Base-by-base conservation (phyloP, 495 filamentous ascomycete genomes). In the Hypoxylon fragiforme region DNA sequence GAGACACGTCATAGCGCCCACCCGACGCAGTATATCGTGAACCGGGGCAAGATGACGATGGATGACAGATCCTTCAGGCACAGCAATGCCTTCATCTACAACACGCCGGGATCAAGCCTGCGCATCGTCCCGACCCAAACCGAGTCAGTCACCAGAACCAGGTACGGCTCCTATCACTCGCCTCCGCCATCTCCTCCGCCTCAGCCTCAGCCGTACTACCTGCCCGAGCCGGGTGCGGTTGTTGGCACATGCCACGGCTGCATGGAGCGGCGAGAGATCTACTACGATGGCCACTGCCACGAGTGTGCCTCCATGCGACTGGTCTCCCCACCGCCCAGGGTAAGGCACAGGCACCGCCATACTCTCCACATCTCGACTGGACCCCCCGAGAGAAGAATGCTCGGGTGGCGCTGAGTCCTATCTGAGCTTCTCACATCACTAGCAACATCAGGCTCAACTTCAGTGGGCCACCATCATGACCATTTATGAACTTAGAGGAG, bases 81-180 rank as follows among this genome's bases (percentile, higher is more conserved):
- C 21, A 50, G 22, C 49, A 62, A 63, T 32, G 57, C 66, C 5
- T 15, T 69, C 48, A 65, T 70, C 52, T 69, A 69, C 59, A 68
- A 70, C 39, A 45, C 63, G 0, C 62, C 65, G 0, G 56, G 51
- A 0, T 60, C 58, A 5, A 53, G 52, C 4, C 44, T 70, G 35
- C 46, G 44, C 3, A 32, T 67, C n/a, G 20, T 32, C 1, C 41
- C 50, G 20, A 42, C 57, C 1, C 35, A 8, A 9, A 9, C 26
- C 0, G 26, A 26, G 11, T 4, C 44, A 8, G 1, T 9, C 14
- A 12, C 46, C 5, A 43, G 32, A 14, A 7, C 35, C 24, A 46
- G 72, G 49, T 58, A 73, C 43, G 26, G 15, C 20, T 79, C 30
- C 66, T 85, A 4, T 65, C 28, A 43, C 21, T 12, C 40, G 16